Base-by-base conservation (phyloP, 2,329 filamentous ascomycete species). In the Epichloe baconii region DNA sequence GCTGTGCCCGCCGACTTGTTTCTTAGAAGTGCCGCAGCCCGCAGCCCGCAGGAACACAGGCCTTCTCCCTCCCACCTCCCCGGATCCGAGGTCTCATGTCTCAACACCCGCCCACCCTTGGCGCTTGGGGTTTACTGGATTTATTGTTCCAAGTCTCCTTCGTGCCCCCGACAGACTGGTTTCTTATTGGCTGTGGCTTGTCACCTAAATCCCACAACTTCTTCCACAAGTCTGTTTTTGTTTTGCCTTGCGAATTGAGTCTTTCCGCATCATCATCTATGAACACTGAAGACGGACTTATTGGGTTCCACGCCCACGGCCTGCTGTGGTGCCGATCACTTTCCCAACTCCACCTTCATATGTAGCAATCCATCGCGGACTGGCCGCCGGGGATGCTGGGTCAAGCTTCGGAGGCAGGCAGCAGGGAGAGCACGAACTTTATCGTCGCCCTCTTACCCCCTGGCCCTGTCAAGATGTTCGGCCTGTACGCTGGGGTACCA, bases 401-500 rank as follows among this genome's bases (percentile, higher is more conserved):
- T 44, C 47, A 47, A 45, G 23, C 31, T 53, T 54, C 54, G 38
- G 26, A 26, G 26, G 7, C 26, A 26, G 49, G 46, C 43, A 52
- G 52, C 53, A 53, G 49, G 49, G 26, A 31, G 26, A 31, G 52
- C 54, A 51, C 52, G 47, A 51, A 31, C 12, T 36, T 50, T 48
- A 38, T 52, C 53, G 44, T 54, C 52, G 52, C 51, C 52, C 52
- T 54, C 21, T 17, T 12, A n/a, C 12, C 40, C 46, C 48, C 51
- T 55, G 47, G 41, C 49, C 53, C 51, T 48, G 23, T 26, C 54
- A 53, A 49, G 44, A 56, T 57, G 53, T 52, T 55, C 21, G 47
- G 52, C 52, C 55, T 60, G 50, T 59, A 61, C 44, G 57, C 58
- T 52, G 60, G 60, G 60, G 53, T 57, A 60, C 41, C 53, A 60